Evolutionary conservation across 331 rosid genomes (phyloP).

Genomic region (Rhamnella rubrinervis): DNA sequence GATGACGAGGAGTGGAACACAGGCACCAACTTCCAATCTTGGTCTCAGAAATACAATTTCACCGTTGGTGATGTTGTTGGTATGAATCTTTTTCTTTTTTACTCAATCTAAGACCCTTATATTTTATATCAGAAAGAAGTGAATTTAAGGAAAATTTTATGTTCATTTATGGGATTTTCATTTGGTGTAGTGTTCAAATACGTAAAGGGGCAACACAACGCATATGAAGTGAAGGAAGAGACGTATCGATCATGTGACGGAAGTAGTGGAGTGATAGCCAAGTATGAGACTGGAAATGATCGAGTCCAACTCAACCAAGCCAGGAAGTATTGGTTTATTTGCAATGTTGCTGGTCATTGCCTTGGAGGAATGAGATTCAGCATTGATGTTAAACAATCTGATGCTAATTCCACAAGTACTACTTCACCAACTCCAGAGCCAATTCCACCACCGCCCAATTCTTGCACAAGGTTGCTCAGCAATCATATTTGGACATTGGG

Average conservation of each 20-base stretch:
- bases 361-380: constrained; percentile 34
- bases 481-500: background rate
- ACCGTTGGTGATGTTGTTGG: constrained; percentile 33
- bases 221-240: constrained; percentile 23
- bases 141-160: background rate
- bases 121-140: background rate
- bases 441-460: constrained; percentile 5
- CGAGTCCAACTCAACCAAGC: constrained; percentile 21
- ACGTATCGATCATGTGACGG: constrained; percentile 32
- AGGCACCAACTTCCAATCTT: constrained; percentile 17
- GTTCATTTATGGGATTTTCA: background rate
- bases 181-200: constrained; percentile 34
- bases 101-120: background rate
- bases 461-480: background rate
- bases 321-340: constrained; percentile 35
- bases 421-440: constrained; percentile 17
- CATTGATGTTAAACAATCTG: constrained; percentile 15
- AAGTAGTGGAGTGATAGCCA: constrained; percentile 24
- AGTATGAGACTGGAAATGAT: constrained; percentile 33
- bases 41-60: constrained; percentile 27
- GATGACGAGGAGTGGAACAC: constrained; percentile 32
- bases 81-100: background rate
- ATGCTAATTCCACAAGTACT: background rate
- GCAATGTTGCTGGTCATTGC: constrained; percentile 30
- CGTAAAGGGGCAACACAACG: constrained; percentile 24